These are phyloP conservation scores for Tylopilus sp. DNA, from an alignment of 768 basidiomycete genomes.

Conservation along the genomic window DNA sequence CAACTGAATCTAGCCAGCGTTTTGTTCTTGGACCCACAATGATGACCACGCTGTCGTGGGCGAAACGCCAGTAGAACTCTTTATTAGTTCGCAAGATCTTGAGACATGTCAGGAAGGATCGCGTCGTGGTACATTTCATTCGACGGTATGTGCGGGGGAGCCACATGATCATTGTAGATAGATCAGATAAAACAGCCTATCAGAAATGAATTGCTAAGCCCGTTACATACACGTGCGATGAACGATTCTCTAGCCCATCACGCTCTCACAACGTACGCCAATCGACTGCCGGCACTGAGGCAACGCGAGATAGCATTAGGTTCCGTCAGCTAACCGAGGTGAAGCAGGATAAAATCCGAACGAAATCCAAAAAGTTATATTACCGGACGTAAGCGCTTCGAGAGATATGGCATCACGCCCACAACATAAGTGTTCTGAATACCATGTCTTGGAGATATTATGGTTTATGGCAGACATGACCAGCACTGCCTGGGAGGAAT, in stretches of 20 bases:
- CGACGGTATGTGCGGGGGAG: not conserved
- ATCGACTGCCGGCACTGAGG: conserved; percentile 5
- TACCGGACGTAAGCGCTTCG: conserved; percentile 19
- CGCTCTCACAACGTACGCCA: not conserved
- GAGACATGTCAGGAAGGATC: conserved; percentile 1
- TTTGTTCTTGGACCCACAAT: conserved; percentile 19
- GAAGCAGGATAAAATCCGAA: not conserved
- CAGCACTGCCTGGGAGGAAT: conserved; percentile 8
- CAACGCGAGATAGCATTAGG: conserved; percentile 11
- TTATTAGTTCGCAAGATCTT: conserved; percentile 10
- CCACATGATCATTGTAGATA: not conserved
- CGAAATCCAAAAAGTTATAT: conserved; percentile 17
- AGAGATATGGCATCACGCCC: not conserved
- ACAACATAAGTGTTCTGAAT: not conserved
- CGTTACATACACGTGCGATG: not conserved
- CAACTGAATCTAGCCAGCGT: not conserved
- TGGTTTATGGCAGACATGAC: conserved; percentile 10
- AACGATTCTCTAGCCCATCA: not conserved
- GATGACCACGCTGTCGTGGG: not conserved
- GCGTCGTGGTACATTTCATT: not conserved
- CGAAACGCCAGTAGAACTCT: not conserved
- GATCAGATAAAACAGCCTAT: conserved; percentile 1
- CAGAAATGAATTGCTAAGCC: conserved; percentile 4
- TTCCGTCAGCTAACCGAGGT: conserved; percentile 4
- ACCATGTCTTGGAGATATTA: not conserved